Evolutionary conservation across 352 stramenopile species (phyloP).

Genomic region (Phytophthora melonis): DNA sequence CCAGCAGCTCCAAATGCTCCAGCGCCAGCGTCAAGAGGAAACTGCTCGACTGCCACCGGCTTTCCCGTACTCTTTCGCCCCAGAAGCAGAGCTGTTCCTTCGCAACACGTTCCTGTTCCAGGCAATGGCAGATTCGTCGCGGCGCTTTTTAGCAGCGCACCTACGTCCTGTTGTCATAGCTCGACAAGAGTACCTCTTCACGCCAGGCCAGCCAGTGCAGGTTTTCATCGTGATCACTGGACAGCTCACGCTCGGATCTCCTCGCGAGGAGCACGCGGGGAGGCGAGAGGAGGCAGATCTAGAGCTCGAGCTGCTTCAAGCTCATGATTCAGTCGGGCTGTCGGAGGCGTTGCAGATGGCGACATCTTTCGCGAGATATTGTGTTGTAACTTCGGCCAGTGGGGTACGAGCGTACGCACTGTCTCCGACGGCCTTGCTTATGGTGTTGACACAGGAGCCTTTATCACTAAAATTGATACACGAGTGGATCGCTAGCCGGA

Average conservation of each 20-base stretch:
- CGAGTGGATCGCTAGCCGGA: constrained; percentile 52
- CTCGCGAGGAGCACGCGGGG: constrained; percentile 20
- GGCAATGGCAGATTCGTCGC: constrained; percentile 40
- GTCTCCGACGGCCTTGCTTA: constrained; percentile 43
- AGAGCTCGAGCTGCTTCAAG: constrained; percentile 66
- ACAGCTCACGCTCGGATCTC: constrained; percentile 48
- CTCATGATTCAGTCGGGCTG: constrained; percentile 54
- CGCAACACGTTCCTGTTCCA: constrained; percentile 59
- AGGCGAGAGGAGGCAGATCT: constrained; percentile 46
- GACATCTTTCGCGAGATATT: constrained; percentile 55
- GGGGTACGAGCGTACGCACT: constrained; percentile 48
- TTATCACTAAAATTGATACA: constrained; percentile 43
- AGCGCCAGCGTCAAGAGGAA: constrained; percentile 11
- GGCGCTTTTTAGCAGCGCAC: constrained; percentile 61
- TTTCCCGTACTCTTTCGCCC: constrained; percentile 28
- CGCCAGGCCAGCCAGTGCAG: constrained; percentile 49
- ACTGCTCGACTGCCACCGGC: constrained; percentile 2
- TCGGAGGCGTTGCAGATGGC: constrained; percentile 51
- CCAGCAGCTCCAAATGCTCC: constrained; percentile 37
- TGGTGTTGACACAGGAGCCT: constrained; percentile 45
- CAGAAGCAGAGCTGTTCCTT: constrained; percentile 40
- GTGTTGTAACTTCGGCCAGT: constrained; percentile 45
- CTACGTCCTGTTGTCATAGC: constrained; percentile 39
- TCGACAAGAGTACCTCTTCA: constrained; percentile 67
- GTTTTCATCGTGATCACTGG: constrained; percentile 58